These are phyloP conservation scores for Aureobasidium sp. DNA, from an alignment of 2,329 filamentous ascomycete species.

Conservation along the genomic window DNA sequence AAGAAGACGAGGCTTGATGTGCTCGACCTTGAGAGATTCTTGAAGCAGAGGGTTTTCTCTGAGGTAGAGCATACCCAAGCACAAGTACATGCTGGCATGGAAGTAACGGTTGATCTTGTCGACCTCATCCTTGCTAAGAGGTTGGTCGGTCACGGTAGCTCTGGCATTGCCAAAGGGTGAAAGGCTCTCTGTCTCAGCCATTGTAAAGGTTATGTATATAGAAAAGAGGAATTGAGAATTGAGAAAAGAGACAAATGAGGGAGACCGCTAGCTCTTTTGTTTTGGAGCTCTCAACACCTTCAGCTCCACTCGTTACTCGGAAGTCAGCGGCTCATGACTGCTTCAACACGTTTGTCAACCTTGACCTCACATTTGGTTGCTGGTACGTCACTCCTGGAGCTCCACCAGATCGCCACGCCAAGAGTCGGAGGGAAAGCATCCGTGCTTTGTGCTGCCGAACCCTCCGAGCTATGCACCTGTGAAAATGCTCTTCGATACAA, in stretches of 20 bases:
- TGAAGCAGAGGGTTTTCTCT: constrained; percentile 64
- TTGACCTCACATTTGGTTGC: not conserved
- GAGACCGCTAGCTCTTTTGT: not conserved
- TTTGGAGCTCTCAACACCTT: not conserved
- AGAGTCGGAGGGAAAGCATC: not conserved
- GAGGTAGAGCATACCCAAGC: constrained; percentile 74
- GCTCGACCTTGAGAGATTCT: constrained; percentile 60
- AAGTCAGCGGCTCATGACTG: constrained; percentile 1
- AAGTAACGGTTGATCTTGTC: constrained; percentile 66
- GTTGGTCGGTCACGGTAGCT: constrained; percentile 35
- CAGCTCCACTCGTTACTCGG: not conserved
- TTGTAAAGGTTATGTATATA: not conserved
- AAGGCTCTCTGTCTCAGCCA: constrained; percentile 6
- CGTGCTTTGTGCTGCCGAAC: not conserved
- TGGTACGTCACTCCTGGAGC: not conserved
- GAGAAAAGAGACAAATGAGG: not conserved
- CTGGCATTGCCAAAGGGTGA: constrained; percentile 16
- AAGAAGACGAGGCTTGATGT: constrained; percentile 66
- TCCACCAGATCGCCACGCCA: not conserved
- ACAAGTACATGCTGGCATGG: constrained; percentile 66
- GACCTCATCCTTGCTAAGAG: constrained; percentile 59
- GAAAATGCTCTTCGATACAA: not conserved
- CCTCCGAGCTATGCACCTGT: not conserved
- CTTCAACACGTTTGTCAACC: not conserved
- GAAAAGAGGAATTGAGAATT: not conserved